Evolutionary conservation across 805 yeast genomes (phyloP).

Genomic region (Priceomyces haplophilus): DNA sequence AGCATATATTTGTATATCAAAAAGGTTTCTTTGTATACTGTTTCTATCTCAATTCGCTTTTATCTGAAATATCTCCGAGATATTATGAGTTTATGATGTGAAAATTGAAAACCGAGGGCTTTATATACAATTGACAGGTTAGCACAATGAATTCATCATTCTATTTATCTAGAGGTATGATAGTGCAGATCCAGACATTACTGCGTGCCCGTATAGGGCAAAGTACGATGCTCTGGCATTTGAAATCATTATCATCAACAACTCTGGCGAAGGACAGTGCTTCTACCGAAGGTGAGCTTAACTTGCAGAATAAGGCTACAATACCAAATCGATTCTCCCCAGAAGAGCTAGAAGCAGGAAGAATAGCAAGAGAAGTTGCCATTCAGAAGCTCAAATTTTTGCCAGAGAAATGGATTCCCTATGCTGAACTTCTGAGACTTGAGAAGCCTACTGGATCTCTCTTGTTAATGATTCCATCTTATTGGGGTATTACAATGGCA

Average conservation of each 20-base stretch:
- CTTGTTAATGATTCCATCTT: slow-evolving; percentile 76
- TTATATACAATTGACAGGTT: no score
- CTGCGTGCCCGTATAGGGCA: background rate
- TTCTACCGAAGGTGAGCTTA: background rate
- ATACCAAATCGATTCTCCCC: slow-evolving; percentile 19
- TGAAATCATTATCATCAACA: background rate
- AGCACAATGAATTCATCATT: background rate
- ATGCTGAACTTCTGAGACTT: slow-evolving; percentile 85
- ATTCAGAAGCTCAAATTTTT: slow-evolving; percentile 44
- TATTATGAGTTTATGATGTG: no score
- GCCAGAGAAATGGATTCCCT: slow-evolving; percentile 78
- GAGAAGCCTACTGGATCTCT: slow-evolving; percentile 97
- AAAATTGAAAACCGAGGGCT: no score
- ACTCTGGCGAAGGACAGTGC: background rate
- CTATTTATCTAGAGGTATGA: background rate
- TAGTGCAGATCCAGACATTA: background rate
- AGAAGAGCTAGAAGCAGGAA: slow-evolving; percentile 50
- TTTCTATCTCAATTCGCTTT: no score
- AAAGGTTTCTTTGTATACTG: background rate
- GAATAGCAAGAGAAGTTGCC: slow-evolving; percentile 45
- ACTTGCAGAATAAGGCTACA: background rate
- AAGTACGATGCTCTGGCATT: background rate
- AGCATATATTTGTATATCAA: no score
- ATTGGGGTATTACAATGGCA: slow-evolving; percentile 93
- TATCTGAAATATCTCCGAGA: no score